Evolutionary conservation across 176 grass and related monocot species (phyloP).

Genomic region (Neostapfia colusana): DNA sequence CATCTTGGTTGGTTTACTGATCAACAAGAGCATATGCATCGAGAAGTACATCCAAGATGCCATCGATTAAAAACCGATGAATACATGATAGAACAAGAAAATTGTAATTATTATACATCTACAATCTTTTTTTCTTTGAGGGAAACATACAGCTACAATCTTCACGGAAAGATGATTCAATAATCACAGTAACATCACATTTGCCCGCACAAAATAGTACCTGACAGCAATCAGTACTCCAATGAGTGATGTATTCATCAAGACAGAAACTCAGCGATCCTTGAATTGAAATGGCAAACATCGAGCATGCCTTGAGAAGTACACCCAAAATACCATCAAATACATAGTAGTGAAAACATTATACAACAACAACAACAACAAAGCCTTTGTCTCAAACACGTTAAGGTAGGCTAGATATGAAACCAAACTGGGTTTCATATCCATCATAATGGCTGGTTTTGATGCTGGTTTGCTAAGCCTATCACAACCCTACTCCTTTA

Average conservation of each 20-base stretch:
- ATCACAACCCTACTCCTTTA: too few species aligned
- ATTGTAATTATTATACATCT: slow-evolving; percentile 47
- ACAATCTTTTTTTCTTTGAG: too few species aligned
- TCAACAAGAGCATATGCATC: too few species aligned
- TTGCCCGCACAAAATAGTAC: too few species aligned
- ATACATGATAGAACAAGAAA: slow-evolving; percentile 34
- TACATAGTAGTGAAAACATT: slow-evolving; percentile 5
- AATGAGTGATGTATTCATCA: not conserved
- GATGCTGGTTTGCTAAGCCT: too few species aligned
- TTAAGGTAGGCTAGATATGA: too few species aligned
- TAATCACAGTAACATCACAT: too few species aligned
- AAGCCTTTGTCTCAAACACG: too few species aligned
- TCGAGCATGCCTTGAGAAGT: slow-evolving; percentile 11
- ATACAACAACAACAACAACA: too few species aligned
- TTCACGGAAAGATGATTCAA: not conserved
- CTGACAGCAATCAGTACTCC: too few species aligned
- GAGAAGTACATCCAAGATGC: slow-evolving; percentile 29
- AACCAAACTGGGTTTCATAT: too few species aligned
- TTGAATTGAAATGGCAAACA: not conserved
- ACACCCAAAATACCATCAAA: slow-evolving; percentile 27
- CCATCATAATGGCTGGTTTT: too few species aligned
- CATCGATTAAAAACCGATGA: not conserved
- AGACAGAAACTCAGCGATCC: not conserved
- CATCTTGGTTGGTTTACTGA: not conserved
- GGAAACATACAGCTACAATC: slow-evolving; percentile 56